These are phyloP conservation scores for Aspergillus ibericus DNA, from an alignment of 2,329 filamentous ascomycete genomes.

Conservation along the genomic window DNA sequence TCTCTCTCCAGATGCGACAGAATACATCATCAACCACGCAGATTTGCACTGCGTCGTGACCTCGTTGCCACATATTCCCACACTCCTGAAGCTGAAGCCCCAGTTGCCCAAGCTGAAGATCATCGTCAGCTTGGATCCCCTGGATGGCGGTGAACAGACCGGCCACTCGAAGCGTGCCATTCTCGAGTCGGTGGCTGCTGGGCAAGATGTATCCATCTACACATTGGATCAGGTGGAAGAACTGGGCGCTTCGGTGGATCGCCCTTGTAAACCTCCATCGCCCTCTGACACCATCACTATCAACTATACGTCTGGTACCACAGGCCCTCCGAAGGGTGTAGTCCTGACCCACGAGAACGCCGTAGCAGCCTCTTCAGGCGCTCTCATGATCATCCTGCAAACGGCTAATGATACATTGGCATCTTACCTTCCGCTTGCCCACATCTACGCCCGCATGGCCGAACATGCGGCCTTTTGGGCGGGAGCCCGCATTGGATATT, in stretches of 20 bases:
- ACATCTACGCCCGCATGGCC: constrained; percentile 85
- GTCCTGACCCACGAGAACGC: constrained; percentile 77
- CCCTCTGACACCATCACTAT: constrained; percentile 77
- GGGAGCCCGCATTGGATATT: constrained; percentile 81
- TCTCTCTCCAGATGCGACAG: constrained; percentile 82
- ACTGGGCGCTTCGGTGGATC: constrained; percentile 69
- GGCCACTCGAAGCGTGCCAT: constrained; percentile 78
- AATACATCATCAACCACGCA: constrained; percentile 94
- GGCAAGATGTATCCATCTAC: constrained; percentile 74
- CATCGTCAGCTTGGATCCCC: constrained; percentile 80
- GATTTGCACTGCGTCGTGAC: constrained; percentile 72
- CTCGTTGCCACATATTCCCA: constrained; percentile 77
- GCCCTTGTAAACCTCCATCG: constrained; percentile 68
- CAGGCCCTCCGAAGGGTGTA: constrained; percentile 64
- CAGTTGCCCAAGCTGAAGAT: constrained; percentile 78
- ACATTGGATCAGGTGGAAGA: constrained; percentile 79
- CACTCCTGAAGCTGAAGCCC: constrained; percentile 76
- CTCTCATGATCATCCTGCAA: constrained; percentile 55
- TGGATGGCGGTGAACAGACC: constrained; percentile 74
- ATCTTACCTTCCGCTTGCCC: constrained; percentile 90
- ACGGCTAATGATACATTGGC: constrained; percentile 65
- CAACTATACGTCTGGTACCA: constrained; percentile 67
- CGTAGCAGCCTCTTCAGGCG: constrained; percentile 67
- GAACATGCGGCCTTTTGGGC: constrained; percentile 74
- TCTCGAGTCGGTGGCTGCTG: constrained; percentile 70